phyloP scores from a whole-genome alignment of 106 monocot genomes.

The Dendrobium officinale region DNA sequence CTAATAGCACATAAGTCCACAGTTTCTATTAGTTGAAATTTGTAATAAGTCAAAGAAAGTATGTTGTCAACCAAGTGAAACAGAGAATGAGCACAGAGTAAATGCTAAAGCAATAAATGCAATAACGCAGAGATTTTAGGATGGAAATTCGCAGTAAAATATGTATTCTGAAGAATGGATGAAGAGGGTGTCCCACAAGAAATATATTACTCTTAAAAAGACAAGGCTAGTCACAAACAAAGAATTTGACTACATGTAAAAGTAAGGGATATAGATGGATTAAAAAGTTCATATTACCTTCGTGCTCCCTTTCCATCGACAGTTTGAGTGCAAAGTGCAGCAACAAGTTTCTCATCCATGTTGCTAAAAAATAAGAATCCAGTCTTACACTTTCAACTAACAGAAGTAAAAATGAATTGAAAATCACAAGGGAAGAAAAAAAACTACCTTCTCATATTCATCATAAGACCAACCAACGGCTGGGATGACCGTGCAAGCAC shows the following conservation, averaged over 20 bases:
- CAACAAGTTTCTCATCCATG: slow-evolving; percentile 97
- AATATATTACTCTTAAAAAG: neutral
- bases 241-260: neutral
- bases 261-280: neutral
- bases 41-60: neutral
- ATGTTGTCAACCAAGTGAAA: neutral
- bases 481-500: slow-evolving; percentile 96
- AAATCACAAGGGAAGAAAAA: neutral
- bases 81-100: neutral
- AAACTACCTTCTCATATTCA: slow-evolving; percentile 72
- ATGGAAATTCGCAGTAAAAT: neutral
- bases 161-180: neutral
- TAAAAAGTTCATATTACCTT: slow-evolving; percentile 29
- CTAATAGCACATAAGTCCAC: slow-evolving; percentile 26
- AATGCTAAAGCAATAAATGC: neutral
- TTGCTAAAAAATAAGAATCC: slow-evolving; percentile 26
- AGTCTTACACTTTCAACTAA: neutral
- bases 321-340: slow-evolving; percentile 63
- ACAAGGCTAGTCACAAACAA: neutral
- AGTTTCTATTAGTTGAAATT: neutral
- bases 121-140: neutral
- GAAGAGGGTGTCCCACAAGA: neutral
- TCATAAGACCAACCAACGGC: slow-evolving; percentile 87
- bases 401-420: neutral
- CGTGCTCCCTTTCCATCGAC: slow-evolving; percentile 24